Conservation (phyloP, 805 yeast species). For the Candida vaughaniae region DNA sequence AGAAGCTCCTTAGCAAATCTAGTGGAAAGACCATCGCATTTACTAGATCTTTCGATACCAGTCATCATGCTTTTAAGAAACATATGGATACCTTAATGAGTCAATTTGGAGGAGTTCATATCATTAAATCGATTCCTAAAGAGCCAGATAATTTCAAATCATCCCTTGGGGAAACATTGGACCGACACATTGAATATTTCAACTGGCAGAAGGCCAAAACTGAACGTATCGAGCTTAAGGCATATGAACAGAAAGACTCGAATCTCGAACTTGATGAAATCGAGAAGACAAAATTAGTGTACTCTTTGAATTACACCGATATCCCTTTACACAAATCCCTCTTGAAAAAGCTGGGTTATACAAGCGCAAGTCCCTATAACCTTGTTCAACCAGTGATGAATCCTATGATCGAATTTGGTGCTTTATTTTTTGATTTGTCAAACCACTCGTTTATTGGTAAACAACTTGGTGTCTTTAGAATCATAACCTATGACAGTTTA, state of each 20-base stretch:
- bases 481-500: slow-evolving; percentile 50
- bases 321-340: slow-evolving; percentile 32
- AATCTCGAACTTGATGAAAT: slow-evolving; percentile 25
- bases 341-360: slow-evolving; percentile 36
- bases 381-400: slow-evolving; percentile 28
- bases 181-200: slow-evolving; percentile 35
- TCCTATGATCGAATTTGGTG: slow-evolving; percentile 45
- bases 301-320: slow-evolving; percentile 23
- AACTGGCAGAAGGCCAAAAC: slow-evolving; percentile 17
- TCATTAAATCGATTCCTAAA: slow-evolving; percentile 48
- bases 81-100: slow-evolving; percentile 48
- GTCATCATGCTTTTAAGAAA: slow-evolving; percentile 49
- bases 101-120: slow-evolving; percentile 51
- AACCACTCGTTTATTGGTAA: slow-evolving; percentile 38
- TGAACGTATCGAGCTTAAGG: slow-evolving; percentile 21
- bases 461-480: slow-evolving; percentile 51
- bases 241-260: slow-evolving; percentile 4
- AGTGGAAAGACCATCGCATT: slow-evolving; percentile 43
- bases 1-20: slow-evolving; percentile 29
- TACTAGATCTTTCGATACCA: slow-evolving; percentile 53
- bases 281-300: slow-evolving; percentile 2
- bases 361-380: slow-evolving; percentile 30
- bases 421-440: slow-evolving; percentile 41
- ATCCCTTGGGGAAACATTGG: slow-evolving; percentile 41
- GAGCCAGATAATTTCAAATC: slow-evolving; percentile 43